phyloP scores from a whole-genome alignment of 2,329 filamentous ascomycete genomes.

The Fonsecaea multimorphosa region DNA sequence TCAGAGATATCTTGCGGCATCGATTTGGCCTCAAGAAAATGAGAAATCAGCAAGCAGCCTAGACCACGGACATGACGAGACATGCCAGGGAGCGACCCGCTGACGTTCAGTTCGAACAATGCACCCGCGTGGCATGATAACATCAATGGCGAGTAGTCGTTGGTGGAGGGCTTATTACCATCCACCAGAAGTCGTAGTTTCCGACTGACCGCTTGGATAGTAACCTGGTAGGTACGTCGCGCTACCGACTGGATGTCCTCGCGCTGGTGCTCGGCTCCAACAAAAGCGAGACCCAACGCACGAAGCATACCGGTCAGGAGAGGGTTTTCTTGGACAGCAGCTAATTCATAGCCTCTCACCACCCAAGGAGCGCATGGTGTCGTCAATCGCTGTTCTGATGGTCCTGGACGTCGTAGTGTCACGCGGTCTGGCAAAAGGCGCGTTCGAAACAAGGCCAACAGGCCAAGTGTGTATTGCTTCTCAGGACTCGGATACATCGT shows the following conservation, averaged over 20 bases:
- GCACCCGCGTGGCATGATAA: constrained; percentile 7
- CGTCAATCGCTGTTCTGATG: constrained; percentile 3
- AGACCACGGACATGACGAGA: constrained; percentile 12
- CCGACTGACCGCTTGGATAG: constrained; percentile 7
- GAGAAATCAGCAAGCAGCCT: constrained; percentile 8
- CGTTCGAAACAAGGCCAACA: constrained; percentile 12
- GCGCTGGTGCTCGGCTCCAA: constrained; percentile 6
- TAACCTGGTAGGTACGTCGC: not conserved
- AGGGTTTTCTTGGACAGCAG: constrained; percentile 3
- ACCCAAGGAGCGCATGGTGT: constrained; percentile 14
- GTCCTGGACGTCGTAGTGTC: constrained; percentile 1
- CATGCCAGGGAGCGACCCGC: not conserved
- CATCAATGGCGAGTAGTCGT: constrained; percentile 7
- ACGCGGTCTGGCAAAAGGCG: constrained; percentile 8
- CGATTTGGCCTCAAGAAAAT: constrained; percentile 3
- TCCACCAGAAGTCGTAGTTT: not conserved
- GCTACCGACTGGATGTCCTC: constrained; percentile 1
- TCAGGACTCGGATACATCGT: not conserved
- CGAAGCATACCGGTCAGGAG: constrained; percentile 5
- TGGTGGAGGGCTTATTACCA: not conserved
- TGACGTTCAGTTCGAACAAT: constrained; percentile 10
- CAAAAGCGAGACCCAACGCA: constrained; percentile 5
- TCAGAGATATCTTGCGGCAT: constrained; percentile 1
- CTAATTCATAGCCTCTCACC: constrained; percentile 6
- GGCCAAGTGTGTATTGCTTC: constrained; percentile 11